Conservation (phyloP, 805 yeast species). For the Priceomyces carsonii region DNA sequence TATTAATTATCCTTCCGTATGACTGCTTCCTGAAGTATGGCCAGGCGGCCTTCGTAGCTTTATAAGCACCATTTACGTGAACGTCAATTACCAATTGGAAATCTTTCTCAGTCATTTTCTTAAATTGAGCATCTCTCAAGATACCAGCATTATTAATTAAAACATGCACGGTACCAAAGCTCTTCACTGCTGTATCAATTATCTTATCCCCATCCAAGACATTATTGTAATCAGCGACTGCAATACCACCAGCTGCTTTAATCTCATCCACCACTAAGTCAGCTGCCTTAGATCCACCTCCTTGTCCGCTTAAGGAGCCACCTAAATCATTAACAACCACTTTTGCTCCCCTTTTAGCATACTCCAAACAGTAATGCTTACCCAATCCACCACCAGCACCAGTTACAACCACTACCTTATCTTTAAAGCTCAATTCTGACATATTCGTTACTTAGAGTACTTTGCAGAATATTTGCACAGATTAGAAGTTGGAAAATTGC, state of each 20-base stretch:
- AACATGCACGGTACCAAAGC: constrained; percentile 86
- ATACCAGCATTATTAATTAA: constrained; percentile 95
- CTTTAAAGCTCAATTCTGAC: constrained; percentile 56
- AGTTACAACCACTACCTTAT: constrained; percentile 87
- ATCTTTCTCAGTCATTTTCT: constrained; percentile 80
- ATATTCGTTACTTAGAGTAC: constrained; percentile 12
- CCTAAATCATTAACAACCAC: constrained; percentile 96
- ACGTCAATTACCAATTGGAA: constrained; percentile 81
- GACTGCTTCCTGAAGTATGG: constrained; percentile 80
- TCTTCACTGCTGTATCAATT: constrained; percentile 79
- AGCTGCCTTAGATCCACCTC: constrained; percentile 72
- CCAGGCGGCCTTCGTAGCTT: constrained; percentile 89
- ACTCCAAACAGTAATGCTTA: constrained; percentile 80
- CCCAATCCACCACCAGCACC: constrained; percentile 99
- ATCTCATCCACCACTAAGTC: constrained; percentile 89
- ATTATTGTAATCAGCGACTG: constrained; percentile 93
- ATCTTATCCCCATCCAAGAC: constrained; percentile 84
- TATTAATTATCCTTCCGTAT: constrained; percentile 86
- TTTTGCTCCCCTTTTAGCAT: constrained; percentile 87
- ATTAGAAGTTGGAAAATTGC: constrained; percentile 3
- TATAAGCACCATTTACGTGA: constrained; percentile 87
- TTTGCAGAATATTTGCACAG: not conserved
- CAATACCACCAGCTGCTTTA: constrained; percentile 70
- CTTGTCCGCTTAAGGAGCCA: constrained; percentile 75
- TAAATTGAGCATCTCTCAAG: constrained; percentile 81